A percentile compares a stretch with the other conserved stretches of the same genome.
Evolutionary conservation across 306 rosid species (phyloP).

Genomic region (Sindora glabra): DNA sequence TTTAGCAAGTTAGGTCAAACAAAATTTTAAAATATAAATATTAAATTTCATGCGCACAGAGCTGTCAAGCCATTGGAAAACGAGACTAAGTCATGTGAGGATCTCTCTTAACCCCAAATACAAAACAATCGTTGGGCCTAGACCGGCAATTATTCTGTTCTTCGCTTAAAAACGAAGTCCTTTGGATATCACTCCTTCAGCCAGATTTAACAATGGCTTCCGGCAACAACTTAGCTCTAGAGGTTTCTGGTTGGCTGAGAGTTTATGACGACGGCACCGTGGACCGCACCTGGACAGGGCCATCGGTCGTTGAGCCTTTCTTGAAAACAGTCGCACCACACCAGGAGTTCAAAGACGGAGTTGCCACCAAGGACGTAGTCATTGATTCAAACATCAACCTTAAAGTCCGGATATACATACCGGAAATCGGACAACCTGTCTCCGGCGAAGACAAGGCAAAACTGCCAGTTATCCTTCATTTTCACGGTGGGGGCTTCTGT

Average conservation of each 20-base stretch:
- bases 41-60: too few relatives aligned
- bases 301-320: not conserved
- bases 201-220: too few relatives aligned
- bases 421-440: not conserved
- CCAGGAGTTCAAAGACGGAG: not conserved
- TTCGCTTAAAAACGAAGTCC: too few relatives aligned
- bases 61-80: too few relatives aligned
- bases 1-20: too few relatives aligned
- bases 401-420: not conserved
- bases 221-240: not conserved
- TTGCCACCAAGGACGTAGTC: not conserved
- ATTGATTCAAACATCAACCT: not conserved
- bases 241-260: not conserved
- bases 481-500: not conserved
- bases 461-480: not conserved
- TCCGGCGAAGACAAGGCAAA: not conserved
- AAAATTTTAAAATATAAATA: too few relatives aligned
- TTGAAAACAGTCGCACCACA: not conserved
- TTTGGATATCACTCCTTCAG: too few relatives aligned
- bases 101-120: too few relatives aligned
- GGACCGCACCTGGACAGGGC: not conserved
- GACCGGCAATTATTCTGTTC: too few relatives aligned
- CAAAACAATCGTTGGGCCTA: too few relatives aligned
- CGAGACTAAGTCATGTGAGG: too few relatives aligned
- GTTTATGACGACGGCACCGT: conserved; percentile 3